Conservation (phyloP, 2,329 filamentous ascomycete genomes). For the Laburnicola sp. region DNA sequence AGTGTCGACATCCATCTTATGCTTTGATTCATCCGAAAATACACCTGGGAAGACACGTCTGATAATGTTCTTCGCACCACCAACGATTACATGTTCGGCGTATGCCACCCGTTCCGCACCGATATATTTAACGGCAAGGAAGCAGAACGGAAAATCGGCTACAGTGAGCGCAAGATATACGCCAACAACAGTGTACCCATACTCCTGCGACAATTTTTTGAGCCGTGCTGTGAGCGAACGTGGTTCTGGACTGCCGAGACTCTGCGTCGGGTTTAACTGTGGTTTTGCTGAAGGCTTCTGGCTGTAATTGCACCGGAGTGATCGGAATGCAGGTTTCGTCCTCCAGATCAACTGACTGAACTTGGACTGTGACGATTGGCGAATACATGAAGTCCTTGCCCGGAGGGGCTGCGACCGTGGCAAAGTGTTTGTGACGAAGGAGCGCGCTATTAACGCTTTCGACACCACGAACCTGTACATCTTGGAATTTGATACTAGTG, state of each 20-base stretch:
- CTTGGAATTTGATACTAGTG: not conserved
- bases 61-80: conserved; percentile 59
- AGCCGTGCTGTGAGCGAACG: conserved; percentile 64
- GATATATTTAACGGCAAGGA: conserved; percentile 75
- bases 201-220: conserved; percentile 81
- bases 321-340: not conserved
- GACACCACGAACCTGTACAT: not conserved
- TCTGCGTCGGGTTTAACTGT: conserved; percentile 29
- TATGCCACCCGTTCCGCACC: conserved; percentile 83
- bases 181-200: conserved; percentile 85
- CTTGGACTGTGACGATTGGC: not conserved
- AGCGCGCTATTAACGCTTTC: not conserved
- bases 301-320: conserved; percentile 1
- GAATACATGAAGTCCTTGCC: not conserved
- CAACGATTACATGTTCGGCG: conserved; percentile 65
- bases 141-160: conserved; percentile 91
- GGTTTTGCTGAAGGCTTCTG: not conserved
- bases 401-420: not conserved
- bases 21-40: conserved; percentile 47
- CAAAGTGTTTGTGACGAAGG: not conserved
- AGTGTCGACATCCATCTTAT: conserved; percentile 39
- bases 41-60: conserved; percentile 50
- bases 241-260: conserved; percentile 30
- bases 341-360: not conserved
- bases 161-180: conserved; percentile 82